Conservation (phyloP, 2,329 filamentous ascomycete species). For the Diaporthe sp. region DNA sequence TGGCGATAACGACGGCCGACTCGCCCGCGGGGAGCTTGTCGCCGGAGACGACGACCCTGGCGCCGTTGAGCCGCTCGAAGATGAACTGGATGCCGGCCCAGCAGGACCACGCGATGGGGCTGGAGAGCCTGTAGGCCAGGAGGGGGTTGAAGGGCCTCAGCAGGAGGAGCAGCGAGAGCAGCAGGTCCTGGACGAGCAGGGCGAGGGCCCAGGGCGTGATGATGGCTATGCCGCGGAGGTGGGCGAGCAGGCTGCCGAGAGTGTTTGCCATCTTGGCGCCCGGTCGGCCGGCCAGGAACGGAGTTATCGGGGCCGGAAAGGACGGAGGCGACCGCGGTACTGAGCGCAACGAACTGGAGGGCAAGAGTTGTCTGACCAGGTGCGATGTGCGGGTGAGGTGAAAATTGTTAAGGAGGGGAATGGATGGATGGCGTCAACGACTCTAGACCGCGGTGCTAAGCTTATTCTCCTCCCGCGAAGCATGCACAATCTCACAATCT, state of each 20-base stretch:
- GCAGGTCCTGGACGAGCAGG: constrained; percentile 65
- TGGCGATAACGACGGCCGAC: constrained; percentile 71
- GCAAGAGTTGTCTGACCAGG: not conserved
- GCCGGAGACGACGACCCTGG: constrained; percentile 66
- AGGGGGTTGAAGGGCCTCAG: constrained; percentile 63
- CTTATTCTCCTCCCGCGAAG: not conserved
- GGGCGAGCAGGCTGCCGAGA: constrained; percentile 48
- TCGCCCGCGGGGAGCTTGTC: constrained; percentile 66
- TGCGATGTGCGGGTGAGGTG: not conserved
- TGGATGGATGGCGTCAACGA: constrained; percentile 16
- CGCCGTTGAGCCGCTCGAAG: constrained; percentile 68
- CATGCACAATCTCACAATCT: too few species aligned
- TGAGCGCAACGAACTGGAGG: not conserved
- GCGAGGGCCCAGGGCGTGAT: constrained; percentile 67
- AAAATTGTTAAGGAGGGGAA: too few species aligned
- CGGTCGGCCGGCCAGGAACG: not conserved
- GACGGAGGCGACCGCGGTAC: not conserved
- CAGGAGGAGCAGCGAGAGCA: constrained; percentile 64
- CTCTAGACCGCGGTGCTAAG: not conserved
- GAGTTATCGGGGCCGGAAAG: not conserved
- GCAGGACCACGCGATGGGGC: constrained; percentile 65
- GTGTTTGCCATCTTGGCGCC: constrained; percentile 25
- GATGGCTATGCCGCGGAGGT: constrained; percentile 60
- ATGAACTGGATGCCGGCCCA: constrained; percentile 72
- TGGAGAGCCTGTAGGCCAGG: constrained; percentile 67